Base-by-base conservation (phyloP, 305 asterid genomes). In the Salvia sclarea region DNA sequence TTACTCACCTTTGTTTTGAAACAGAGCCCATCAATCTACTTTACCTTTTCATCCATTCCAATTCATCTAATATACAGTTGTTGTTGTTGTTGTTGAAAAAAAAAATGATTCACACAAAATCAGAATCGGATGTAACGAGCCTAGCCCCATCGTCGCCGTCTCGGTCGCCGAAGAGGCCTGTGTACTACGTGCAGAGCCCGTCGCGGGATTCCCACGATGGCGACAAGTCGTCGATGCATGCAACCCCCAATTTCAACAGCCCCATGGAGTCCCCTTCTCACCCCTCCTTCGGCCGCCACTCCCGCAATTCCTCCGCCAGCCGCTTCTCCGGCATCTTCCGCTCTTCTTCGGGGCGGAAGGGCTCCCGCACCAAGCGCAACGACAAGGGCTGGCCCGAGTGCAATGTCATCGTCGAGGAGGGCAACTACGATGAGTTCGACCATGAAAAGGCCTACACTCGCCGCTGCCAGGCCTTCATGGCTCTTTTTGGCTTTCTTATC, bases 381-480 rank as follows among this genome's bases (percentile, higher is more conserved):
- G 97, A 93, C 6, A 90, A 93, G 75, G 98, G 97, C 13, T 90
- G 98, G 98, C 97, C 95, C 12, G 96, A 93, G 79, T 90, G 97
- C 59, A 75, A 90, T 77, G 98, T 93, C 73, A 88, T 93, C 22
- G 13, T 83, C 43, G 98, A 93, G 66, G 98, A 93, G 33, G 98
- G 98, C 12, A 85, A 82, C 38, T 91, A 87, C 52, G 96, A 88
- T 22, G 98, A 88, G 28, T 78, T 77, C 24, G 95, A 87, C 60
- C 85, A 88, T 12, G 92, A 81, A 0, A 83, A 86, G 85, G 77
- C 76, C 12, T 80, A 63, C 30, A 88, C 85, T 8, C 71, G 96
- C 20, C 66, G 96, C 13, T 87, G 84, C 54, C 97, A 94, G 77
- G 87, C 84, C 28, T 52, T 87, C 85, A 77, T 93, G 81, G 97